Base-by-base conservation (phyloP, 169 alveolate species). In the Babesia caballi region DNA sequence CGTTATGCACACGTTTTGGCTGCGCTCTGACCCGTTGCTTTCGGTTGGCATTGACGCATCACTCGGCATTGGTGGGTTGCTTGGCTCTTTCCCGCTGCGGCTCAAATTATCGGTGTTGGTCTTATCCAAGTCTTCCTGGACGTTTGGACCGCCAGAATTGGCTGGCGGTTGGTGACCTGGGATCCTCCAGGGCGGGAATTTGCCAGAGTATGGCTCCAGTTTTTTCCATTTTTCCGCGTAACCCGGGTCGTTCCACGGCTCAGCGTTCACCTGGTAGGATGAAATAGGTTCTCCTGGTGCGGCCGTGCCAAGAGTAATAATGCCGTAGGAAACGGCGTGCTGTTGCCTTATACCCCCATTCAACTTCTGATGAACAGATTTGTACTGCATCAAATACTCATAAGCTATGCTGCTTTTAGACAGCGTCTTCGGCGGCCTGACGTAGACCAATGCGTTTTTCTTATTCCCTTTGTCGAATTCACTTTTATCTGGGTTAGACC, bases 281-380 rank as follows among this genome's bases (percentile, higher is more conserved):
- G 38, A 11, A 0, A 28, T 56, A 7, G 75, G 59, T 28, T 66
- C 63, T 19, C 63, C 68, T 3, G 66, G 49, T 27, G 59, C 52
- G 27, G 81, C 19, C 6, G 9, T 11, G 8, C 28, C 40, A 9
- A 65, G 27, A 8, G 60, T 51, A 32, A 80, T 80, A 17, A 80
- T 25, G 25, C 88, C 88, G 32, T 69, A 80, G 12, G 66, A 32
- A 6, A 71, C 53, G n/a, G 88, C 88, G 42, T 80, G 80, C 30
- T 80, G 82, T 49, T 80, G 83, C 52, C 88, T 67, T 14, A 63
- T 60, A 3, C 83, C 83, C 1, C 83, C 88, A 36, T 80, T 67
- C 30, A 80, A 52, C 65, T 80, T 80, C 49, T 80, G 88, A 23
- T 80, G 88, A n/a, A 69, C 70, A 3, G 83, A 69, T 50, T 70